A percentile compares a stretch with the other conserved stretches of the same genome.
Conservation (phyloP, 768 basidiomycete genomes). For the Russula brevipes region DNA sequence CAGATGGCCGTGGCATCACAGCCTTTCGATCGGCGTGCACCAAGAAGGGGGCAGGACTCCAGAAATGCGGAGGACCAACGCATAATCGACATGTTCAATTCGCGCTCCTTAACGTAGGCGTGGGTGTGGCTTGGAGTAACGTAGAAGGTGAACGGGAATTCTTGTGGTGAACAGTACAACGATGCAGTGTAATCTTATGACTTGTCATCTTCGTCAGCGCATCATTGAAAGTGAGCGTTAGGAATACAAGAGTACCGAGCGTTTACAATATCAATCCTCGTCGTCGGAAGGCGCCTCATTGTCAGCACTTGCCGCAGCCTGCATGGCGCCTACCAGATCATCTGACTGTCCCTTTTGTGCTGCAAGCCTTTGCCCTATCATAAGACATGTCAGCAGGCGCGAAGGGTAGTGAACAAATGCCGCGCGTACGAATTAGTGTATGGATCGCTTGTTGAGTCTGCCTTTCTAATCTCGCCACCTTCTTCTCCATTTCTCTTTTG, state of each 20-base stretch:
- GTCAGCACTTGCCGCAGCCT: slow-evolving; percentile 55
- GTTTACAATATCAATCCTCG: slow-evolving; percentile 42
- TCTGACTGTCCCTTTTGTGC: slow-evolving; percentile 75
- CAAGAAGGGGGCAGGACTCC: slow-evolving; percentile 32
- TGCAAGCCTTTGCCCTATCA: slow-evolving; percentile 68
- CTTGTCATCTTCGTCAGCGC: slow-evolving; percentile 14
- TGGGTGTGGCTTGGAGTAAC: not conserved
- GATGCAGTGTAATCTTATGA: slow-evolving; percentile 18
- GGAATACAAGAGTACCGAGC: slow-evolving; percentile 5
- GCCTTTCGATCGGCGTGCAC: slow-evolving; percentile 28
- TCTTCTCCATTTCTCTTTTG: slow-evolving; percentile 90
- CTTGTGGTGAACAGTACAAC: slow-evolving; percentile 12
- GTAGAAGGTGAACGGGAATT: not conserved
- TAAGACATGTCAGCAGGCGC: not conserved
- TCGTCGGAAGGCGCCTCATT: slow-evolving; percentile 56
- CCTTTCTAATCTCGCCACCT: slow-evolving; percentile 80
- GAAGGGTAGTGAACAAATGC: not conserved
- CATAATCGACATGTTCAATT: slow-evolving; percentile 55
- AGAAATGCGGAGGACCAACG: slow-evolving; percentile 55
- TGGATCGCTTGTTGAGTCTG: slow-evolving; percentile 91
- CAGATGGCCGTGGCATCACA: slow-evolving; percentile 36
- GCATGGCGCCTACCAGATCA: slow-evolving; percentile 80
- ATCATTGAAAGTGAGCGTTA: not conserved
- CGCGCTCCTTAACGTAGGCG: slow-evolving; percentile 33
- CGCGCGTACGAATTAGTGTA: slow-evolving; percentile 77